Evolutionary conservation across 768 basidiomycete genomes (phyloP), one percentile per base, ranked within the genome.

Genomic region (Boletus barrowsii): DNA sequence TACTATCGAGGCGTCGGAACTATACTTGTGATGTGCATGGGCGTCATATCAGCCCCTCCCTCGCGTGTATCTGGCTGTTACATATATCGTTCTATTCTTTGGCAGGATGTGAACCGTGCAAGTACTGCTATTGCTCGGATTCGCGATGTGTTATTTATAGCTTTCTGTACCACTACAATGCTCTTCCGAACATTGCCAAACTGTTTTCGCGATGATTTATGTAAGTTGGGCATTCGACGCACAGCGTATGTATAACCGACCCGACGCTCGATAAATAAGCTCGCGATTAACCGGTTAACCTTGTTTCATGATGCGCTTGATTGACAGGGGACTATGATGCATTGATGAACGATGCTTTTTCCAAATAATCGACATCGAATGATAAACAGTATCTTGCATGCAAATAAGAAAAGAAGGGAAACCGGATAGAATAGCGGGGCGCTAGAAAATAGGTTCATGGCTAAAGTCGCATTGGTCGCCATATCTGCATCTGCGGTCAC

Each of bases 381-480:
- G 36, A 53, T 47, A 58, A 59, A 62, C 57, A 55, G 48, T 54
- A 51, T 41, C 39, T 29, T 29, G 37, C 29, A 54, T 59, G 58
- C 57, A 52, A 57, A 56, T 51, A 58, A 40, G 10, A 46, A 53
- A 48, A 47, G 30, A 44, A 44, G 18, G 36, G 18, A 54, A 47
- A 54, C 35, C 2, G 18, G 40, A 45, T 42, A 22, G 13, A 47
- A 37, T 33, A 41, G 33, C 40, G 6, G 0, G 18, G 9, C 26
- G 46, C 59, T 70, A 72, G 50, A 69, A 73, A 47, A 72, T 65
- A 17, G 73, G 70, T 64, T 82, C 90, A 68, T 93, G 90, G 63
- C 83, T 79, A 73, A 87, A 92, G 73, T 90, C 88, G 76, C 90
- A 93, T 71, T 85, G 85, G 76, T 93, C 90, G 55, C 90, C 90